phyloP scores from a whole-genome alignment of 768 basidiomycete species.

The Boletus pseudopeckii region DNA sequence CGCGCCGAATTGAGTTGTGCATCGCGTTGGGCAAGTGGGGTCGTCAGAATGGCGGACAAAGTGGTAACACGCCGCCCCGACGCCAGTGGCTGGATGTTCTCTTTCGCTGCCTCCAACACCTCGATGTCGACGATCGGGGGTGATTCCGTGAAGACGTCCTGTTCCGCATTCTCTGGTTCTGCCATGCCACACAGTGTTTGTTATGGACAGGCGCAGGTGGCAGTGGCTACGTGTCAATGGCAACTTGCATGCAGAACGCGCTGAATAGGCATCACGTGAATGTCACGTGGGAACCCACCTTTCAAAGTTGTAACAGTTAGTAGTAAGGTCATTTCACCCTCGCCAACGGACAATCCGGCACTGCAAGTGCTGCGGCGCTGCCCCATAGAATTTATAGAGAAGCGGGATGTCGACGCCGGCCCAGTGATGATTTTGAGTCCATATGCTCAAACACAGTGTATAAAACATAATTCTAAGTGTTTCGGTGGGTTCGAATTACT shows the following conservation, averaged over 20 bases:
- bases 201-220: not conserved
- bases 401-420: too few relatives aligned
- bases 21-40: constrained; percentile 76
- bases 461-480: too few relatives aligned
- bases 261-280: constrained; percentile 20
- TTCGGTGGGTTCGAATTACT: too few relatives aligned
- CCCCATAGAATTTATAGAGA: too few relatives aligned
- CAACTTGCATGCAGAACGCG: constrained; percentile 4
- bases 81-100: constrained; percentile 82
- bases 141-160: constrained; percentile 42
- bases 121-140: constrained; percentile 71
- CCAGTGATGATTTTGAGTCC: too few relatives aligned
- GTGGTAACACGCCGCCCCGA: constrained; percentile 77
- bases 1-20: constrained; percentile 63
- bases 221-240: not conserved
- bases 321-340: too few relatives aligned
- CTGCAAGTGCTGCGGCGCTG: too few relatives aligned
- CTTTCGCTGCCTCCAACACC: constrained; percentile 78
- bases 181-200: constrained; percentile 15
- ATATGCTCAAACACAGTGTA: too few relatives aligned
- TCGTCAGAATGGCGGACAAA: constrained; percentile 67
- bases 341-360: too few relatives aligned
- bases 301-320: too few relatives aligned
- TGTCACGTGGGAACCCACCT: constrained; percentile 9
- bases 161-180: constrained; percentile 27